Evolutionary conservation across 768 basidiomycete species (phyloP), one percentile per base, ranked within the genome.

Genomic region (Trametes coccinea): DNA sequence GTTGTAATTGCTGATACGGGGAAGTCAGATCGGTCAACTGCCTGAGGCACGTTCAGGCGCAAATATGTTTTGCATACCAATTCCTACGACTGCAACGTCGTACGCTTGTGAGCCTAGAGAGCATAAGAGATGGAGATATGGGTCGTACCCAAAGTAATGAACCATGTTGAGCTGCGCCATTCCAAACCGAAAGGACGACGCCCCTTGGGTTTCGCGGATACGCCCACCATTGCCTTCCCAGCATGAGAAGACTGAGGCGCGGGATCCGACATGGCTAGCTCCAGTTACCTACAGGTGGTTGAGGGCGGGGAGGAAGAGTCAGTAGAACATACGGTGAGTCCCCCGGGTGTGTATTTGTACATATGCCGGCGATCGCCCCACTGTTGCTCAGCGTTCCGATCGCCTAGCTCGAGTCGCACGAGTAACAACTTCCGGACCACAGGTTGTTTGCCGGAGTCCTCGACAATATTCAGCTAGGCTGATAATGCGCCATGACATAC

Each of bases 131-230:
- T 17, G 13, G 10, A 16, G 22, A 9, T 11, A 17, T 40, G 22
- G 56, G 5, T 5, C 66, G 44, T 52, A 74, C 74, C 71, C n/a
- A 71, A 54, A 0, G 76, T 77, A 7, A 74, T 64, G 51, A 71
- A 77, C 70, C 72, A 72, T 10, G 70, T 61, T 10, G 75, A 76
- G 44, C 72, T 72, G n/a, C 76, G 68, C 73, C 73, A 76, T 61
- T 66, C 56, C 27, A 75, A 54, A 9, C 74, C 76, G 69, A 67
- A 72, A 29, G 74, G 75, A 13, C 43, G 56, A 17, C 37, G 43
- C 16, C 22, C 43, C 16, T 17, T n/a, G 17, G 33, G 4, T 5
- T 46, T 39, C 14, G n/a, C 7, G 17, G 13, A 2, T n/a, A 8
- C 11, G 27, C 22, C 22, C 22, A 22, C 22, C 22, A 22, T 10